These are phyloP conservation scores for Umbelopsis sp. DNA, from an alignment of 371 early-diverging fungal genomes.

Conservation along the genomic window DNA sequence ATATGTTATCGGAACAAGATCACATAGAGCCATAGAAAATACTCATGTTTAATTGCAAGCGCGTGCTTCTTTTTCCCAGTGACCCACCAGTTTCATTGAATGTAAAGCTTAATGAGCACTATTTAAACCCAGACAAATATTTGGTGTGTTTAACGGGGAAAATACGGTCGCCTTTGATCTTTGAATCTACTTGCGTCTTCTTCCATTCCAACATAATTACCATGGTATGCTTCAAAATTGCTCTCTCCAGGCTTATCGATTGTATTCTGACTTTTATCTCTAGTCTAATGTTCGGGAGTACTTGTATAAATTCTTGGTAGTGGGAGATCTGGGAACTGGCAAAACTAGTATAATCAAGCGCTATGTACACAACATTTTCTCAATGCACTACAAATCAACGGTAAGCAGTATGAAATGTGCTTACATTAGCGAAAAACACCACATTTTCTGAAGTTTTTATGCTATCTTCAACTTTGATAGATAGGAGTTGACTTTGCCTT, in stretches of 20 bases:
- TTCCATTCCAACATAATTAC: neutral
- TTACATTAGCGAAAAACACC: neutral
- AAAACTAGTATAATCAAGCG: slow-evolving; percentile 72
- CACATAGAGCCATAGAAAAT: slow-evolving; percentile 25
- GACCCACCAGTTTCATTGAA: neutral
- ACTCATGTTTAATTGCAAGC: neutral
- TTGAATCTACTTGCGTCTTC: neutral
- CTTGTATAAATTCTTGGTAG: slow-evolving; percentile 76
- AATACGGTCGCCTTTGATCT: neutral
- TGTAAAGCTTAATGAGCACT: neutral
- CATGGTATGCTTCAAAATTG: neutral
- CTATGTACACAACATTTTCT: slow-evolving; percentile 75
- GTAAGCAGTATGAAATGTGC: slow-evolving; percentile 36
- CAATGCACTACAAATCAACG: slow-evolving; percentile 73
- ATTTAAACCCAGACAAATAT: slow-evolving; percentile 1
- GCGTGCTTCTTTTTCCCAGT: neutral
- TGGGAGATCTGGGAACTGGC: slow-evolving; percentile 82
- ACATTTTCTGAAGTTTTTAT: neutral
- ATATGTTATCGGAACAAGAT: slow-evolving; percentile 27
- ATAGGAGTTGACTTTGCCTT: slow-evolving; percentile 87
- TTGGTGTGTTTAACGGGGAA: neutral
- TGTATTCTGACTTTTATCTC: neutral
- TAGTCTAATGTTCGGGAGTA: slow-evolving; percentile 46
- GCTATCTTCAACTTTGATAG: slow-evolving; percentile 29
- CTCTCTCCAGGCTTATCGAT: neutral